Conservation (phyloP, 2,329 filamentous ascomycete species). For the Neofusicoccum laricinum region DNA sequence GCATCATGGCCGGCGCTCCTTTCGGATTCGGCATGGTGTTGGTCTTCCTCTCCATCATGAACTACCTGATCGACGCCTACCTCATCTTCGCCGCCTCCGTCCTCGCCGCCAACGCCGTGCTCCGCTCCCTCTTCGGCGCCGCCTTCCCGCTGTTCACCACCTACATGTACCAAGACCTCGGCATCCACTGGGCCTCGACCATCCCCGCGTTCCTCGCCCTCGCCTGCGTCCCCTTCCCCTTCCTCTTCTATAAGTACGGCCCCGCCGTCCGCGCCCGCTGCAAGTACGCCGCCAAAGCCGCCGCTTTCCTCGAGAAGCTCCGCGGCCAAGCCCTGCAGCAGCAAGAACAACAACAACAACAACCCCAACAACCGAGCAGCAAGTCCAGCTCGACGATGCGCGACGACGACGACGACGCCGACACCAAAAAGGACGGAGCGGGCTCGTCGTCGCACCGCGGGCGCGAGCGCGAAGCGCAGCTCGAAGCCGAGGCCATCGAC, state of each 20-base stretch:
- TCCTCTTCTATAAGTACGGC: slow-evolving; percentile 68
- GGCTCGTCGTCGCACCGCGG: background rate
- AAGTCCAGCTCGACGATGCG: slow-evolving; percentile 20
- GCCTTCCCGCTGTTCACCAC: slow-evolving; percentile 38
- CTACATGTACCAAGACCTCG: slow-evolving; percentile 18
- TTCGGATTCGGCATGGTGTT: slow-evolving; percentile 43
- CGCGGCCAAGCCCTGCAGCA: background rate
- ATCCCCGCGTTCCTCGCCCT: slow-evolving; percentile 20
- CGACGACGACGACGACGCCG: background rate
- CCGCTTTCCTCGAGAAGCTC: slow-evolving; percentile 48
- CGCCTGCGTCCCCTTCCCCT: slow-evolving; percentile 42
- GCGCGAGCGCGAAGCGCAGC: slow-evolving; percentile 13
- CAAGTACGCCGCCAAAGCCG: slow-evolving; percentile 63
- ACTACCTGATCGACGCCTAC: slow-evolving; percentile 66
- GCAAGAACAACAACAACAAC: too few species aligned
- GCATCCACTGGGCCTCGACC: slow-evolving; percentile 20
- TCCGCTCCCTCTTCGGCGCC: slow-evolving; percentile 47
- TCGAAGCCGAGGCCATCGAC: slow-evolving; percentile 18
- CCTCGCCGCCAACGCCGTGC: slow-evolving; percentile 42
- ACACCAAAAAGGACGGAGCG: background rate
- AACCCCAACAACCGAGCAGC: background rate
- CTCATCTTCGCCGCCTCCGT: slow-evolving; percentile 44
- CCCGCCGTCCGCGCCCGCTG: slow-evolving; percentile 56
- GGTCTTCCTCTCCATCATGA: slow-evolving; percentile 48
- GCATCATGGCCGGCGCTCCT: slow-evolving; percentile 48